These are phyloP conservation scores for Kluyveromyces marxianus DNA, from an alignment of 1,139 yeast species.

Conservation along the genomic window DNA sequence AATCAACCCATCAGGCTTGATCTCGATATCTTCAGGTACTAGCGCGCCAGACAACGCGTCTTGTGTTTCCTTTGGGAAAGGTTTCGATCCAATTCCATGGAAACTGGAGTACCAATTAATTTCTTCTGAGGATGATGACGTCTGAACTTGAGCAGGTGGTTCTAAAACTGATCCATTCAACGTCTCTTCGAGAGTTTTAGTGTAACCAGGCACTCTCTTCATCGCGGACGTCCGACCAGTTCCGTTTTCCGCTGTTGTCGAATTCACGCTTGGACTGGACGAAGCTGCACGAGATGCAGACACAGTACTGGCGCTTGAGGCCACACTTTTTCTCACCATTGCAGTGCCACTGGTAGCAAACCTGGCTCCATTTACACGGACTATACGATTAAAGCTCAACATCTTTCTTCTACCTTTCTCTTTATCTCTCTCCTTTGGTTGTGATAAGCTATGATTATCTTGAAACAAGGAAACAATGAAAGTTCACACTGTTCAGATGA, in stretches of 20 bases:
- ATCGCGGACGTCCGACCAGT: background rate
- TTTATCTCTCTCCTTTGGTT: background rate
- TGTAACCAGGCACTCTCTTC: constrained; percentile 4
- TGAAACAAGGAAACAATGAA: too few relatives aligned
- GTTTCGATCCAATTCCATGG: constrained; percentile 72
- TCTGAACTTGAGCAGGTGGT: background rate
- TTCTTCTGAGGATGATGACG: constrained; percentile 5
- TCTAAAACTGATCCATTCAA: constrained; percentile 11
- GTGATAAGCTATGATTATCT: too few relatives aligned
- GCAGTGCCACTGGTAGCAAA: constrained; percentile 6
- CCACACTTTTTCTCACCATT: constrained; percentile 5
- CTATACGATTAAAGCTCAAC: background rate
- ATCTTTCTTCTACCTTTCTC: background rate
- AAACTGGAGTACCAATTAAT: constrained; percentile 68
- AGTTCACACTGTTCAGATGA: too few relatives aligned
- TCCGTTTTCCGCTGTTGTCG: background rate
- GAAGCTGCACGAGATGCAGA: background rate
- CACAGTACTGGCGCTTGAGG: background rate
- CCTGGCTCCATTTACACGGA: constrained; percentile 2
- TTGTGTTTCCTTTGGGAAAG: constrained; percentile 58
- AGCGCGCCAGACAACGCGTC: constrained; percentile 54
- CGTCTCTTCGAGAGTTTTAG: constrained; percentile 9
- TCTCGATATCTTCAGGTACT: constrained; percentile 68
- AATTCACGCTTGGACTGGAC: background rate
- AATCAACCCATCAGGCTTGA: constrained; percentile 89